Base-by-base conservation (phyloP, 805 yeast species). In the Yarrowia alimentaria region DNA sequence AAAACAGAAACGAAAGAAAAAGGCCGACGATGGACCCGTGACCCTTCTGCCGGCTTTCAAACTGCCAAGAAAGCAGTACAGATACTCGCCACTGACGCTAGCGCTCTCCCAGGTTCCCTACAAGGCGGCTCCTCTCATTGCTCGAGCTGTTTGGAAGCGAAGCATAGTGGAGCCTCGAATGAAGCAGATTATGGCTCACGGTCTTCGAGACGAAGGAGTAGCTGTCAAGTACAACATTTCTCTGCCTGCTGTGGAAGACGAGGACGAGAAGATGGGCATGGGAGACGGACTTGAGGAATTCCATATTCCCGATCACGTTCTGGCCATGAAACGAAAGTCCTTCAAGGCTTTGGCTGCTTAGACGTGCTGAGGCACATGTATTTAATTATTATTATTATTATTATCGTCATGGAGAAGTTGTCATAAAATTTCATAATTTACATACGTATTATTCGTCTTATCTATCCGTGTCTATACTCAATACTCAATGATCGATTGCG, bases 191-290 rank as follows among this genome's bases (percentile, higher is more conserved):
- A 43, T 43, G 37, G 3, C 29, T 1, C 50, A 43, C 12, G 50
- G 50, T n/a, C 22, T 30, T 10, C 4, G 50, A n/a, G 50, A 43
- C n/a, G 50, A 43, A 17, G 50, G 50, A 12, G 50, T 43, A 17
- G 21, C 35, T 7, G 50, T 43, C 37, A 43, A 31, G 18, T 43
- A 43, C 37, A 31, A 43, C 37, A 43, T 43, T 43, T 22, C 37
- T 3, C 13, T 31, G 22, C 50, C 37, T 2, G n/a, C 24, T 17
- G 37, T 30, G 16, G 50, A 43, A n/a, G 50, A 43, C 17, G 24
- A 43, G 37, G 50, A 43, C 12, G 50, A 43, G 18, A 43, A 43
- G 30, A 43, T 43, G 50, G 35, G 37, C 5, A 30, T 43, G 50
- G 50, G 50, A 16, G 50, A 43, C 16, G 50, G 37, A 8, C 30